phyloP scores from a whole-genome alignment of 2,329 filamentous ascomycete species.

The Fusarium mangiferae region DNA sequence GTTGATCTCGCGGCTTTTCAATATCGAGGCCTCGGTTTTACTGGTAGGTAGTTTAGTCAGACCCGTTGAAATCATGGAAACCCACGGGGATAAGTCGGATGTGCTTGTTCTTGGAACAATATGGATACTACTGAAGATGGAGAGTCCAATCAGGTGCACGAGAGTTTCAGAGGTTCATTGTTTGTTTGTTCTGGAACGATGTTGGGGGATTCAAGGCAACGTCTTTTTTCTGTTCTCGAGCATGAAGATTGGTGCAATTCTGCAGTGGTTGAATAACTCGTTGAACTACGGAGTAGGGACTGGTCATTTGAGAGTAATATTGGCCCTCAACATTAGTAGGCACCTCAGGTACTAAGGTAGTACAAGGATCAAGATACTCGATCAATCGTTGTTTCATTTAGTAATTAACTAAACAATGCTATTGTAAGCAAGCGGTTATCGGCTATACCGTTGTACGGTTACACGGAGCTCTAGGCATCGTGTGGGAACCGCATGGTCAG shows the following conservation, averaged over 20 bases:
- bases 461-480: not conserved
- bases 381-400: constrained; percentile 7
- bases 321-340: not conserved
- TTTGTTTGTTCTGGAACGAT: constrained; percentile 7
- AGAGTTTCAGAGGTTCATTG: constrained; percentile 13
- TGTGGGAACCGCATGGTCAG: not conserved
- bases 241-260: not conserved
- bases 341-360: not conserved
- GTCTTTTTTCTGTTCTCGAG: not conserved
- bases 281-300: not conserved
- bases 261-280: not conserved
- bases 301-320: no score
- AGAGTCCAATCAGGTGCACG: constrained; percentile 18
- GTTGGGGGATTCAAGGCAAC: not conserved
- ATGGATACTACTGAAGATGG: not conserved
- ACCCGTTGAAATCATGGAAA: not conserved
- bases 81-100: constrained; percentile 26
- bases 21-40: not conserved
- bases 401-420: constrained; percentile 16
- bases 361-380: not conserved
- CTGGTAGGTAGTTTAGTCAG: not conserved
- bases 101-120: constrained; percentile 17
- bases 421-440: constrained; percentile 18
- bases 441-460: not conserved
- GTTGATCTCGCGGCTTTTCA: constrained; percentile 6